Evolutionary conservation across 73 alveolate species (phyloP).

Genomic region (Paramecium sonneborni): DNA sequence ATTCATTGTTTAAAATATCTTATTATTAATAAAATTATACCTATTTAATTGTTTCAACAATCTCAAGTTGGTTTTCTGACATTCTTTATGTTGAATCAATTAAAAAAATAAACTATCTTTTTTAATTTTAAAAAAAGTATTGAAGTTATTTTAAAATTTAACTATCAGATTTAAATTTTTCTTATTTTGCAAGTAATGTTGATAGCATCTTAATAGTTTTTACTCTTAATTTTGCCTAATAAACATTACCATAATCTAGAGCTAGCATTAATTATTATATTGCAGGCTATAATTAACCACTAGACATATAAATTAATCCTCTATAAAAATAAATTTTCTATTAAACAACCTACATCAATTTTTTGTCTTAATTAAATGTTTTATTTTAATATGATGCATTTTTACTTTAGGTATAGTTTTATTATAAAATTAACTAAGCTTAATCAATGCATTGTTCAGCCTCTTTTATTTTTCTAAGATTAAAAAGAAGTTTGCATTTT

Average conservation of each 20-base stretch:
- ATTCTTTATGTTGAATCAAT: conserved; percentile 32
- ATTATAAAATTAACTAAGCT: conserved; percentile 31
- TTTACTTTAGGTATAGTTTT: neutral
- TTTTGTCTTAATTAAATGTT: conserved; percentile 16
- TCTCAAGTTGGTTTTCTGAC: conserved; percentile 33
- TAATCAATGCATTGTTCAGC: conserved; percentile 52
- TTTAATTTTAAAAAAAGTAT: neutral
- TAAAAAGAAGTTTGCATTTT: conserved; percentile 34
- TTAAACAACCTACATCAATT: neutral
- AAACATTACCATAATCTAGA: conserved; percentile 42
- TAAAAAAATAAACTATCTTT: neutral
- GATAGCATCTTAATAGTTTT: neutral
- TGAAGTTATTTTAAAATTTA: neutral
- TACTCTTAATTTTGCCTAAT: neutral
- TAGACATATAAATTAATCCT: conserved; percentile 25
- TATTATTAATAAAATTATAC: neutral
- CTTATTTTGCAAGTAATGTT: neutral
- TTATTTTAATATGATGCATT: conserved; percentile 45
- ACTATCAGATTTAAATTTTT: neutral
- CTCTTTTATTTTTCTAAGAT: conserved; percentile 42
- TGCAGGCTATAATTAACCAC: conserved; percentile 6
- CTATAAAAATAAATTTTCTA: conserved; percentile 39
- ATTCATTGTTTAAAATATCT: conserved; percentile 47
- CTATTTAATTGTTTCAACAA: conserved; percentile 8
- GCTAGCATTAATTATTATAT: conserved; percentile 35